A percentile compares a stretch with the other conserved stretches of the same genome.
Evolutionary conservation across 2,329 filamentous ascomycete species (phyloP).

Genomic region (Ophiostoma sp.): DNA sequence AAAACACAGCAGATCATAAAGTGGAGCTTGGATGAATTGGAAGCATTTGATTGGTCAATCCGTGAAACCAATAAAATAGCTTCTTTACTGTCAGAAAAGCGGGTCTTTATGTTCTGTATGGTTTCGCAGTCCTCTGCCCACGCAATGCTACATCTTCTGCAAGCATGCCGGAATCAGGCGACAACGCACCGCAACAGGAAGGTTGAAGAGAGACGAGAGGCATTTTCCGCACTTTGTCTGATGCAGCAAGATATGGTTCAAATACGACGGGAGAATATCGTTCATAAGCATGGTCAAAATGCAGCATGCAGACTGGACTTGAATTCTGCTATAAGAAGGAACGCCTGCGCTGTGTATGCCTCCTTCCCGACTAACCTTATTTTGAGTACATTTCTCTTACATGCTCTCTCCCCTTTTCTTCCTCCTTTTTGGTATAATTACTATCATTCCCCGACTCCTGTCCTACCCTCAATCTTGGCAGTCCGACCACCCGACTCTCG

Average conservation of each 20-base stretch:
- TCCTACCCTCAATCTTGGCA: background rate
- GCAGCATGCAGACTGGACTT: background rate
- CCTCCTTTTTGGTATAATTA: background rate
- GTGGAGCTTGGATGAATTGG: background rate
- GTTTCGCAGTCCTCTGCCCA: background rate
- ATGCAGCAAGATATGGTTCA: background rate
- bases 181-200: background rate
- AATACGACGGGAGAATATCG: background rate
- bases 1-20: slow-evolving; percentile 13
- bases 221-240: background rate
- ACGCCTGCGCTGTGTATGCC: background rate
- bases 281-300: slow-evolving; percentile 6
- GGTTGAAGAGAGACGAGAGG: slow-evolving; percentile 13
- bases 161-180: slow-evolving; percentile 10
- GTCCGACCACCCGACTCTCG: background rate
- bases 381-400: background rate
- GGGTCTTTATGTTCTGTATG: background rate
- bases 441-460: background rate
- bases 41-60: background rate
- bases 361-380: background rate
- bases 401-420: background rate
- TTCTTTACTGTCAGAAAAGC: background rate
- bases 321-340: slow-evolving; percentile 8
- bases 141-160: background rate
- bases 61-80: background rate